Evolutionary conservation across 176 grass and related monocot genomes (phyloP).

Genomic region (Eremochloa ophiuroides): DNA sequence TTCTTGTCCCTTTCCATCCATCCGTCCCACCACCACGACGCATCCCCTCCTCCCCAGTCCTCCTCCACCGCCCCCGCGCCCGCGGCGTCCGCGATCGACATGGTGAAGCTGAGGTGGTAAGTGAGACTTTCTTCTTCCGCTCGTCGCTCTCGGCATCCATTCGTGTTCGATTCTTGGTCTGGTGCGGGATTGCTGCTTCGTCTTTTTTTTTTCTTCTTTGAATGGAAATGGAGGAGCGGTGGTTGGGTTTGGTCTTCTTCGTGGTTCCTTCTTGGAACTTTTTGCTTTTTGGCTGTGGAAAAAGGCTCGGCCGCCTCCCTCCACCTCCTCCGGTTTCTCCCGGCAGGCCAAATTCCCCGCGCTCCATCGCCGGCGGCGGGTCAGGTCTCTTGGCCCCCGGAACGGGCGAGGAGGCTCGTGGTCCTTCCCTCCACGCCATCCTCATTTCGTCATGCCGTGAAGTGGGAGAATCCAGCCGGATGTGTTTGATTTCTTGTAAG

Average conservation of each 20-base stretch:
- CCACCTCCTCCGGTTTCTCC: background rate
- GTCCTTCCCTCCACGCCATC: background rate
- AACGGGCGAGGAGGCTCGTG: background rate
- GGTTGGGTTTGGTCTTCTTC: background rate
- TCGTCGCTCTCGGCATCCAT: background rate
- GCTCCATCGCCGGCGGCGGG: background rate
- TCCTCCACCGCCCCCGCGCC: background rate
- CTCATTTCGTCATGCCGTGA: background rate
- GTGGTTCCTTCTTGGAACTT: background rate
- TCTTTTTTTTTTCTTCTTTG: background rate
- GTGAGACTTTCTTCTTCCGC: background rate
- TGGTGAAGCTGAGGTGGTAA: background rate
- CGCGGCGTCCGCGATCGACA: constrained; percentile 7
- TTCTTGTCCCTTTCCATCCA: background rate
- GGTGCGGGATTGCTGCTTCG: background rate
- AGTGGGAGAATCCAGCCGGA: background rate
- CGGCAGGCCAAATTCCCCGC: background rate
- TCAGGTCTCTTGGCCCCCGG: background rate
- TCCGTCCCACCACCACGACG: background rate
- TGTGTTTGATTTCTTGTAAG: background rate
- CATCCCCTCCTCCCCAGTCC: background rate
- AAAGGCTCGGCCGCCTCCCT: background rate
- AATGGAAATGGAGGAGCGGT: background rate
- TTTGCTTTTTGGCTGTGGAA: background rate
- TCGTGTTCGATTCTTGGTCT: background rate